Evolutionary conservation across 176 grass and related monocot genomes (phyloP).

Genomic region (Aegilops speltoides): DNA sequence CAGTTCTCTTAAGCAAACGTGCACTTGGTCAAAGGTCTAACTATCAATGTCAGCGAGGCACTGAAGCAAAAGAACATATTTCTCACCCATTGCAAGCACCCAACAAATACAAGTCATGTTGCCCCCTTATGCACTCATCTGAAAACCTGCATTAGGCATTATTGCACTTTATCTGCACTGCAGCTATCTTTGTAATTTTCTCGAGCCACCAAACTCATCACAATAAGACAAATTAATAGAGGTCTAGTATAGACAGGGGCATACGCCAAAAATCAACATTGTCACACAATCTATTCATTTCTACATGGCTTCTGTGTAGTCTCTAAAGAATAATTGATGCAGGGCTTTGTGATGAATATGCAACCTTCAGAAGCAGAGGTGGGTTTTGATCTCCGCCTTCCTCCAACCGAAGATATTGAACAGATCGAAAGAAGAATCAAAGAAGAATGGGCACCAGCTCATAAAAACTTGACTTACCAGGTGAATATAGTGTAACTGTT

Average conservation of each 20-base stretch:
- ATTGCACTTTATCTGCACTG: not conserved
- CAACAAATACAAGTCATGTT: not conserved
- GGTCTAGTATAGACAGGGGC: not conserved
- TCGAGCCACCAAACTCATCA: not conserved
- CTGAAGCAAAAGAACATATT: not conserved
- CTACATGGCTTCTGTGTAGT: not conserved
- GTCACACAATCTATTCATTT: not conserved
- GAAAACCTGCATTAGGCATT: not conserved
- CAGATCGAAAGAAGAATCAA: slow-evolving; percentile 69
- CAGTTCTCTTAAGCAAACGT: not conserved
- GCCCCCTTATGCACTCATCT: not conserved
- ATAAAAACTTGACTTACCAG: slow-evolving; percentile 82
- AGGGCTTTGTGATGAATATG: slow-evolving; percentile 99
- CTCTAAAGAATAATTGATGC: slow-evolving; percentile 33
- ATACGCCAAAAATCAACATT: not conserved
- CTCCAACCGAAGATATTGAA: slow-evolving; percentile 72
- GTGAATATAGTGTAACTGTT: slow-evolving; percentile 33
- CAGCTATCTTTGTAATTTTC: not conserved
- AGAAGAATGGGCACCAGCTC: slow-evolving; percentile 86
- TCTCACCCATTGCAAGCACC: not conserved
- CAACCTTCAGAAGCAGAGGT: slow-evolving; percentile 98
- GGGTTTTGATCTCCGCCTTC: slow-evolving; percentile 88
- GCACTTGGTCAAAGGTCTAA: not conserved
- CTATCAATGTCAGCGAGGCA: not conserved
- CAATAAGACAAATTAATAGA: not conserved